Evolutionary conservation across 2,329 filamentous ascomycete species (phyloP), one percentile per base, ranked within the genome.

Genomic region (Sodiomyces alkalinus): DNA sequence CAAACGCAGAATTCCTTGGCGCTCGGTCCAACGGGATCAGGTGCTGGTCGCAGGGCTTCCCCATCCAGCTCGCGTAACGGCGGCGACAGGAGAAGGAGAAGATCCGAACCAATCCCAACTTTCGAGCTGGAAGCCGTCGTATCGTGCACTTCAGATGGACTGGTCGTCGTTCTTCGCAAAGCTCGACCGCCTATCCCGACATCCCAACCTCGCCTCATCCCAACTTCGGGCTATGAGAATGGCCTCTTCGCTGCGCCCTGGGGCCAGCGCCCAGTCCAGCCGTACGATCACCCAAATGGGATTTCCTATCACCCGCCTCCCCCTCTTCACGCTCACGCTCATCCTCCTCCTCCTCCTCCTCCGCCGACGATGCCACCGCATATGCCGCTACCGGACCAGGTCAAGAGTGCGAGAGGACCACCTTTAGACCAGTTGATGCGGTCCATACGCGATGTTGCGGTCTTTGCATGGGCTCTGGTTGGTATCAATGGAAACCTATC

Each of bases 101-200:
- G 37, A 19, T 41, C 45, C 10, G 45, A 47, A 17, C 40, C 41
- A 1, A 45, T 56, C 6, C 52, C 52, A 3, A 60, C 63, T 2
- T 61, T 83, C 28, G 81, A 92, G 52, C 58, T 92, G 4, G 83
- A 92, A 53, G 83, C 82, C 3, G 81, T 92, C n/a, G 75, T 92
- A 5, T 92, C 83, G 1, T 92, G 83, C 52, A 83, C 82, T 3
- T 92, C 83, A 0, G 83, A 92, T 47, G 83, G 83, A 1, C 59
- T 92, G 1, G 81, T 92, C 3, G 81, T 92, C 6, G 74, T 87
- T 27, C 57, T 92, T 10, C 70, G 83, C 31, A 71, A 68, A 37
- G 82, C 82, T 15, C 68, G 79, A 16, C 75, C 80, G 4, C 62
- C 72, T 6, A 71, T 85, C 26, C 78, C 77, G 4, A 57, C 60